Conservation (phyloP, 805 yeast genomes). For the Spathaspora passalidarum region DNA sequence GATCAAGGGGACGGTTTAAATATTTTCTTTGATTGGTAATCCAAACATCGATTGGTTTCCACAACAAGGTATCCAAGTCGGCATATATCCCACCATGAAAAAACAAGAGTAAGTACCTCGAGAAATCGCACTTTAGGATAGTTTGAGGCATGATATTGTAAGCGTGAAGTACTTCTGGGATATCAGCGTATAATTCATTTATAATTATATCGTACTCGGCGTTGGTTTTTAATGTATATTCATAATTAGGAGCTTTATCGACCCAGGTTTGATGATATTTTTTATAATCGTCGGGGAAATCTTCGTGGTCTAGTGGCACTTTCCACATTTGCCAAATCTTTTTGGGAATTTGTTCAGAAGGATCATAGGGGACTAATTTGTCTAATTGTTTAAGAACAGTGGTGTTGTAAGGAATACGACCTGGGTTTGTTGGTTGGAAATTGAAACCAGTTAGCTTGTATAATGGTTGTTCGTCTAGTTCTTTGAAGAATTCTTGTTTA, state of each 20-base stretch:
- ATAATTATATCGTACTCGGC: conserved; percentile 65
- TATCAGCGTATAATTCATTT: conserved; percentile 57
- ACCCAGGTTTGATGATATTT: conserved; percentile 67
- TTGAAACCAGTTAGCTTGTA: conserved; percentile 33
- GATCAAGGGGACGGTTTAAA: conserved; percentile 28
- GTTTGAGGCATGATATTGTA: conserved; percentile 73
- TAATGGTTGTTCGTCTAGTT: too few species aligned
- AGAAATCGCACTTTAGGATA: conserved; percentile 89
- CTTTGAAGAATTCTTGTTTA: too few species aligned
- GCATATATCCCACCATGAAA: conserved; percentile 94
- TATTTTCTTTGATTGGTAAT: conserved; percentile 44
- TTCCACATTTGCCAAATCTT: conserved; percentile 84
- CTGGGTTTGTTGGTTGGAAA: conserved; percentile 29
- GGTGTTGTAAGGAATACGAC: conserved; percentile 58
- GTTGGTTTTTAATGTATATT: conserved; percentile 72
- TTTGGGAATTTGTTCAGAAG: conserved; percentile 63
- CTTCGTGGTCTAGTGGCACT: conserved; percentile 57
- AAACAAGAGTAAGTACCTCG: conserved; percentile 78
- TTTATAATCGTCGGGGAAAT: conserved; percentile 54
- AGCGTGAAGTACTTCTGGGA: conserved; percentile 76
- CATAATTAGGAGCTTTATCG: conserved; percentile 68
- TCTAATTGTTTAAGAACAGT: conserved; percentile 68
- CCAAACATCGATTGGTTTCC: conserved; percentile 77
- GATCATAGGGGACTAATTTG: conserved; percentile 65
- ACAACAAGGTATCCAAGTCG: conserved; percentile 80